phyloP scores from a whole-genome alignment of 352 stramenopile genomes.

The Globisporangium polare region DNA sequence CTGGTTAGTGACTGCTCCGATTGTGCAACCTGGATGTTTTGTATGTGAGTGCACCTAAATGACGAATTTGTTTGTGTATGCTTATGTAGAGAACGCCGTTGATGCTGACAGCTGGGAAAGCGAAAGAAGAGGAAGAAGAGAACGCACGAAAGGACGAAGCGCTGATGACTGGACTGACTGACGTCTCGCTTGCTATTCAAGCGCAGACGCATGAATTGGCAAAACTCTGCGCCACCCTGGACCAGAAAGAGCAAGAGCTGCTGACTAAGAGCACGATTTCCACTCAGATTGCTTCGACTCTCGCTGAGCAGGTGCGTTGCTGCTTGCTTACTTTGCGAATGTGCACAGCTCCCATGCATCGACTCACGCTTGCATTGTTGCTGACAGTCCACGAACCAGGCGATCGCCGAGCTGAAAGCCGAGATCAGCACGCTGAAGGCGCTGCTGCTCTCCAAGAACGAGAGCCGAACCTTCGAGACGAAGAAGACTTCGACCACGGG shows the following conservation, averaged over 20 bases:
- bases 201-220: constrained; percentile 55
- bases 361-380: background rate
- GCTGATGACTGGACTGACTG: constrained; percentile 37
- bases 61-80: background rate
- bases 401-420: constrained; percentile 64
- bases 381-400: constrained; percentile 37
- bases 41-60: background rate
- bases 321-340: background rate
- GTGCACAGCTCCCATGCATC: background rate
- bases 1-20: constrained; percentile 30
- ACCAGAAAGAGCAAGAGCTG: constrained; percentile 55
- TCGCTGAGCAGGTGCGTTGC: constrained; percentile 41
- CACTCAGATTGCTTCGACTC: constrained; percentile 38
- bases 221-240: constrained; percentile 47
- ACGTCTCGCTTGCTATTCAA: constrained; percentile 57
- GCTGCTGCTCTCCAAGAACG: constrained; percentile 38
- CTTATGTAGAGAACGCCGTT: constrained; percentile 27
- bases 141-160: constrained; percentile 48
- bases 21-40: background rate
- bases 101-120: constrained; percentile 39
- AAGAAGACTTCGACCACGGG: background rate
- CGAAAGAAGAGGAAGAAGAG: constrained; percentile 50
- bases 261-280: constrained; percentile 35
- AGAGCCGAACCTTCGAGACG: constrained; percentile 5
- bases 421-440: constrained; percentile 66